phyloP scores from a whole-genome alignment of 1,139 yeast species.

The Meyerozyma smithsonii region DNA sequence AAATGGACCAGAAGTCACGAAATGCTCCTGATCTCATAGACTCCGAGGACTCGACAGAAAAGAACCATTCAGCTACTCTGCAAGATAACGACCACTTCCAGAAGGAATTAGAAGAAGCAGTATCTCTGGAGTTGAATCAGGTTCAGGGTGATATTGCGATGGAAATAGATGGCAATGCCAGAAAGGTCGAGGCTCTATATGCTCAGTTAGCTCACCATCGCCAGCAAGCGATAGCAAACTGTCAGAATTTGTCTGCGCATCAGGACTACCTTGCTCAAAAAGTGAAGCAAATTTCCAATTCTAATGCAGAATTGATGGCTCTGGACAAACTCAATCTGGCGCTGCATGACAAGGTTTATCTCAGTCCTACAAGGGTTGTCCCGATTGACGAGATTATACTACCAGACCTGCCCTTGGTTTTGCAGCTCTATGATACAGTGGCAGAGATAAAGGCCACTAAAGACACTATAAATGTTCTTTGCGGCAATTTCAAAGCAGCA shows the following conservation, averaged over 20 bases:
- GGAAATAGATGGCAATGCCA: slow-evolving; percentile 10
- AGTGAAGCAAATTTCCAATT: slow-evolving; percentile 21
- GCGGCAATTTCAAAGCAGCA: slow-evolving; percentile 42
- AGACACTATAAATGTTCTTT: slow-evolving; percentile 58
- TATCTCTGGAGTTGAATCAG: neutral
- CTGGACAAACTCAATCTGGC: slow-evolving; percentile 22
- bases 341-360: slow-evolving; percentile 17
- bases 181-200: slow-evolving; percentile 26
- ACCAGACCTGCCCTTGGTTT: slow-evolving; percentile 39
- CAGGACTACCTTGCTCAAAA: slow-evolving; percentile 29
- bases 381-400: slow-evolving; percentile 33
- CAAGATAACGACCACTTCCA: neutral
- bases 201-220: slow-evolving; percentile 33
- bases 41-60: neutral
- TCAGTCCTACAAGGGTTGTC: slow-evolving; percentile 13
- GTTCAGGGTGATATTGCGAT: slow-evolving; percentile 1
- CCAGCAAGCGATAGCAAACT: slow-evolving; percentile 36
- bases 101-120: neutral
- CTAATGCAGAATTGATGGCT: slow-evolving; percentile 21
- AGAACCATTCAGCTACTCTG: neutral
- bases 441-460: slow-evolving; percentile 66
- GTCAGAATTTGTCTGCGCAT: slow-evolving; percentile 28
- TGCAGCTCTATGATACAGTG: slow-evolving; percentile 56
- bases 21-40: slow-evolving; percentile 16
- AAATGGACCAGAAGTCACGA: neutral